phyloP scores from a whole-genome alignment of 257 asterid genomes.

The Solanum medicagineum region DNA sequence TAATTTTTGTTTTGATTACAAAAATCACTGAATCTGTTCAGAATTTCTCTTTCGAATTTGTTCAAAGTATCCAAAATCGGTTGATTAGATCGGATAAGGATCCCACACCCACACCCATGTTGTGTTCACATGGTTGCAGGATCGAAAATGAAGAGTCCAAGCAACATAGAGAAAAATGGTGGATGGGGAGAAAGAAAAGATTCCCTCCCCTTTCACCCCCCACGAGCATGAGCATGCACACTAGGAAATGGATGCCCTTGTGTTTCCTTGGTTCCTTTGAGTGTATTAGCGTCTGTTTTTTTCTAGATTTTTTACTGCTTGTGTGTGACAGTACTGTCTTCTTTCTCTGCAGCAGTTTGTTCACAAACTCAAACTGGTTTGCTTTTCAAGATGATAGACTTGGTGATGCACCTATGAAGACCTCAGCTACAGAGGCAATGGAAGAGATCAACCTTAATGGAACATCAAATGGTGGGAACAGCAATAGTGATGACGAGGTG shows the following conservation, averaged over 20 bases:
- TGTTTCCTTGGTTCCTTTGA: background rate
- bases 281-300: background rate
- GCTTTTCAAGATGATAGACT: conserved; percentile 81
- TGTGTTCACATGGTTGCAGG: no score
- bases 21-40: no score
- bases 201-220: background rate
- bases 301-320: background rate
- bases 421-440: conserved; percentile 47
- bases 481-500: conserved; percentile 69
- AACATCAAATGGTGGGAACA: conserved; percentile 31
- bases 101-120: no score
- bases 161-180: background rate
- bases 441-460: conserved; percentile 49
- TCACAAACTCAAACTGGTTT: conserved; percentile 99
- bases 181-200: background rate
- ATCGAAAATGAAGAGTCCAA: no score
- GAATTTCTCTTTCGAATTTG: no score
- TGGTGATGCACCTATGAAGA: conserved; percentile 35
- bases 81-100: no score
- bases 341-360: conserved; percentile 50
- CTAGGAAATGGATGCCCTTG: background rate
- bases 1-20: no score
- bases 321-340: background rate
- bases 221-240: background rate
- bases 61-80: no score